Evolutionary conservation across 441 rosid species (phyloP).

Genomic region (Sinapis alba): DNA sequence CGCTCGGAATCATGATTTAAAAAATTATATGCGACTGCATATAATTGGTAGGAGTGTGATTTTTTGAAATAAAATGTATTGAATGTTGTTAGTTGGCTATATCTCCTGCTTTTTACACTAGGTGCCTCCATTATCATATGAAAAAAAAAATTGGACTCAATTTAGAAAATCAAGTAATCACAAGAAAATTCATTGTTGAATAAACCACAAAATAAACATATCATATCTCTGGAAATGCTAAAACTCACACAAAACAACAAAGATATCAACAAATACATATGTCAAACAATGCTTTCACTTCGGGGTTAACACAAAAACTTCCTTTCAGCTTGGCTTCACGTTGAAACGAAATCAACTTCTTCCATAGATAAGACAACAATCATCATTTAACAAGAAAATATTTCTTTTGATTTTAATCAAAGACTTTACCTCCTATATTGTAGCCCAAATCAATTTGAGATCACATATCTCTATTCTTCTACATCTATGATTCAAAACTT

Average conservation of each 20-base stretch:
- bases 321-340: background rate
- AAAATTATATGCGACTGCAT: no score
- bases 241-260: no score
- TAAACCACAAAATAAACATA: background rate
- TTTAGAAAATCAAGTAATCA: background rate
- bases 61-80: no score
- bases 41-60: no score
- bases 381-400: background rate
- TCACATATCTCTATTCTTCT: background rate
- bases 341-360: background rate
- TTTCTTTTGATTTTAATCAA: background rate
- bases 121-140: no score
- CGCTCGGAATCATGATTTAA: no score
- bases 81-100: no score
- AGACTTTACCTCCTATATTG: background rate
- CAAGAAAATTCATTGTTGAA: background rate
- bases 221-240: background rate
- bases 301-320: background rate
- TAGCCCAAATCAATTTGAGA: background rate
- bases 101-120: no score
- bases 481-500: background rate
- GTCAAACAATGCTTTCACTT: background rate
- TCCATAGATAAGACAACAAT: background rate
- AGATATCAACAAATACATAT: background rate
- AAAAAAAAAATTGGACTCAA: background rate